phyloP scores from a whole-genome alignment of 2,329 filamentous ascomycete species.

The Alternaria sp. region DNA sequence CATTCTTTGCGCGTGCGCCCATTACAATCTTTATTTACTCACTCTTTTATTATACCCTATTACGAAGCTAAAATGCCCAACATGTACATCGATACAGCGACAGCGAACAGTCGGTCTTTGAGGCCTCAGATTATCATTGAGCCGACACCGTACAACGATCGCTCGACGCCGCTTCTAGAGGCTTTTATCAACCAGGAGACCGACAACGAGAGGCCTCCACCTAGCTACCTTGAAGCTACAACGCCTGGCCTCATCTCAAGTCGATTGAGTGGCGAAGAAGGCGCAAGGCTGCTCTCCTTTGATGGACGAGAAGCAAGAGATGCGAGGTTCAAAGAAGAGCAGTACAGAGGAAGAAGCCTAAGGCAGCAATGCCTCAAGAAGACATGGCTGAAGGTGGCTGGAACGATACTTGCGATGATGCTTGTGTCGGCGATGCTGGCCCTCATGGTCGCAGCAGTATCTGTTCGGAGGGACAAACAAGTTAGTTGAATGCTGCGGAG shows the following conservation, averaged over 20 bases:
- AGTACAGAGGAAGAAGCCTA: conserved; percentile 30
- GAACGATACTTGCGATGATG: conserved; percentile 30
- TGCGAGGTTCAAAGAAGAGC: conserved; percentile 33
- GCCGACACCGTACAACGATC: conserved; percentile 27
- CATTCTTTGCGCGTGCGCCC: conserved; percentile 4
- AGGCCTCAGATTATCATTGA: conserved; percentile 31
- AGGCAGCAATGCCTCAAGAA: conserved; percentile 33
- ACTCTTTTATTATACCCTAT: background rate
- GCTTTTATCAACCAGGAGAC: conserved; percentile 35
- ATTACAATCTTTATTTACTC: conserved; percentile 8
- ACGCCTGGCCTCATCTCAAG: conserved; percentile 44
- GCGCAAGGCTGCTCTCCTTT: conserved; percentile 35
- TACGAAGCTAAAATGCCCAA: background rate
- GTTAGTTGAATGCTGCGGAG: conserved; percentile 17
- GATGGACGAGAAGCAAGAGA: conserved; percentile 29
- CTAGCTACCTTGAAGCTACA: conserved; percentile 47
- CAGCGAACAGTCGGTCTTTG: conserved; percentile 37
- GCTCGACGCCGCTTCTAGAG: conserved; percentile 36
- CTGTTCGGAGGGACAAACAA: conserved; percentile 28
- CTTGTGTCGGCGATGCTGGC: conserved; percentile 37
- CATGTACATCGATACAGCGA: conserved; percentile 49
- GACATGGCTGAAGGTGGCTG: conserved; percentile 34
- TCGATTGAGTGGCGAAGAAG: conserved; percentile 42
- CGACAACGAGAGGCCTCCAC: conserved; percentile 23
- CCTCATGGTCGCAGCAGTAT: conserved; percentile 28